These are phyloP conservation scores for Xylariaceae sp. DNA, from an alignment of 2,329 filamentous ascomycete genomes.

Conservation along the genomic window DNA sequence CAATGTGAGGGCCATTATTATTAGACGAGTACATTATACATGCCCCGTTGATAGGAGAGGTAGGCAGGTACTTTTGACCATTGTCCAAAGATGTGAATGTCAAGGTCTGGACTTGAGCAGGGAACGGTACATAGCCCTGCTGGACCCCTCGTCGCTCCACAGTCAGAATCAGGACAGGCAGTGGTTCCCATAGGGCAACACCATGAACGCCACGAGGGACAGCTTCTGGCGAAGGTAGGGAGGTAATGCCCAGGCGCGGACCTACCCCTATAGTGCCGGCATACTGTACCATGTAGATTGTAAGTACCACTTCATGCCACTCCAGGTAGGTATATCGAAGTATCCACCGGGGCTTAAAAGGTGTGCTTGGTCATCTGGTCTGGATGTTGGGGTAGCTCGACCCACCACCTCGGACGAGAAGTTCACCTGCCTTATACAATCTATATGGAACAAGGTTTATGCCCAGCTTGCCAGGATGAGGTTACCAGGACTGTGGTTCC, in stretches of 20 bases:
- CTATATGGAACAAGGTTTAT: conserved; percentile 1
- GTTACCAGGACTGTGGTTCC: conserved; percentile 23
- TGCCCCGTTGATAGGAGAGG: conserved; percentile 8
- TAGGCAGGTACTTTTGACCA: conserved; percentile 9
- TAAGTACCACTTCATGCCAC: too few relatives aligned
- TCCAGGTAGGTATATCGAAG: conserved; percentile 6
- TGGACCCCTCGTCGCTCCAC: conserved; percentile 12
- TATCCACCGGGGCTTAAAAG: conserved; percentile 14
- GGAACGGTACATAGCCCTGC: not conserved
- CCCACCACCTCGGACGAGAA: conserved; percentile 16
- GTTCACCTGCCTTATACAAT: conserved; percentile 5
- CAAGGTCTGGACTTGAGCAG: conserved; percentile 18
- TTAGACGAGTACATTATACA: conserved; percentile 6
- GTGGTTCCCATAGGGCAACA: conserved; percentile 13
- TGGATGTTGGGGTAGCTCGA: conserved; percentile 20
- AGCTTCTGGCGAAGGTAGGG: too few relatives aligned
- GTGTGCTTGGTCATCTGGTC: conserved; percentile 18
- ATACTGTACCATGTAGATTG: conserved; percentile 4
- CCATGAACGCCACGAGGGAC: conserved; percentile 13
- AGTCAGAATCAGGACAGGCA: not conserved
- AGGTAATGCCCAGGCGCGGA: conserved; percentile 11
- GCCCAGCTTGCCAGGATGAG: conserved; percentile 14
- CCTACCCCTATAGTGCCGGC: conserved; percentile 13
- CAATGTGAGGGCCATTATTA: conserved; percentile 6
- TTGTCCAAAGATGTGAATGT: conserved; percentile 19